Evolutionary conservation across 2,329 filamentous ascomycete genomes (phyloP).

Genomic region (Colletotrichum sansevieriae): DNA sequence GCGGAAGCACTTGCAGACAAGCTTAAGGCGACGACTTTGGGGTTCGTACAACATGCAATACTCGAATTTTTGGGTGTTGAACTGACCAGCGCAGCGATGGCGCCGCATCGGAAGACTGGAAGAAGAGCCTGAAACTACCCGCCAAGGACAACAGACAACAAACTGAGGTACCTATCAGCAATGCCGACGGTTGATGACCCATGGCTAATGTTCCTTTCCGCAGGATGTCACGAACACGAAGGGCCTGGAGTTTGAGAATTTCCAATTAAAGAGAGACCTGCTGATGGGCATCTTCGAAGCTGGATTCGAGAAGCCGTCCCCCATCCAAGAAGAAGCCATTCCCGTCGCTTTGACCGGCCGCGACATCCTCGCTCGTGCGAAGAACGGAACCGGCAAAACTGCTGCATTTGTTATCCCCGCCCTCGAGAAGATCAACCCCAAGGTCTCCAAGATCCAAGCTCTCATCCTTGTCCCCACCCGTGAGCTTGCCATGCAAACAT

Average conservation of each 20-base stretch:
- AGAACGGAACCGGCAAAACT: slow-evolving; percentile 99
- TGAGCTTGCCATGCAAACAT: slow-evolving; percentile 97
- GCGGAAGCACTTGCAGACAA: slow-evolving; percentile 61
- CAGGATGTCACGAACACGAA: slow-evolving; percentile 99
- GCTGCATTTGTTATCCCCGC: slow-evolving; percentile 97
- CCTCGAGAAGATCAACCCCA: slow-evolving; percentile 95
- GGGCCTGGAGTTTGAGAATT: slow-evolving; percentile 97
- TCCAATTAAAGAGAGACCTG: slow-evolving; percentile 92
- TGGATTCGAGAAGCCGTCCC: slow-evolving; percentile 97
- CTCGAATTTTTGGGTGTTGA: slow-evolving; percentile 21
- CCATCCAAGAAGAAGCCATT: slow-evolving; percentile 99
- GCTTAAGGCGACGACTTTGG: slow-evolving; percentile 57
- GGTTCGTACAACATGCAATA: slow-evolving; percentile 48
- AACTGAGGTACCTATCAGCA: slow-evolving; percentile 74
- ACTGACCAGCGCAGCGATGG: slow-evolving; percentile 62
- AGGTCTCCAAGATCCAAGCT: slow-evolving; percentile 95
- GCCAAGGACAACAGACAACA: slow-evolving; percentile 82
- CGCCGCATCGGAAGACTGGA: slow-evolving; percentile 75
- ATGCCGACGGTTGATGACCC: slow-evolving; percentile 10
- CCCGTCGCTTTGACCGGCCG: slow-evolving; percentile 94
- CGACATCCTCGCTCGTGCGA: slow-evolving; percentile 95
- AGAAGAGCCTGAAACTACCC: slow-evolving; percentile 78
- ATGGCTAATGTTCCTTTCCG: slow-evolving; percentile 17
- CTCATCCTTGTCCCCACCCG: slow-evolving; percentile 96
- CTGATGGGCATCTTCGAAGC: slow-evolving; percentile 99